Conservation (phyloP, 495 filamentous ascomycete species). For the Neohortaea acidophila region DNA sequence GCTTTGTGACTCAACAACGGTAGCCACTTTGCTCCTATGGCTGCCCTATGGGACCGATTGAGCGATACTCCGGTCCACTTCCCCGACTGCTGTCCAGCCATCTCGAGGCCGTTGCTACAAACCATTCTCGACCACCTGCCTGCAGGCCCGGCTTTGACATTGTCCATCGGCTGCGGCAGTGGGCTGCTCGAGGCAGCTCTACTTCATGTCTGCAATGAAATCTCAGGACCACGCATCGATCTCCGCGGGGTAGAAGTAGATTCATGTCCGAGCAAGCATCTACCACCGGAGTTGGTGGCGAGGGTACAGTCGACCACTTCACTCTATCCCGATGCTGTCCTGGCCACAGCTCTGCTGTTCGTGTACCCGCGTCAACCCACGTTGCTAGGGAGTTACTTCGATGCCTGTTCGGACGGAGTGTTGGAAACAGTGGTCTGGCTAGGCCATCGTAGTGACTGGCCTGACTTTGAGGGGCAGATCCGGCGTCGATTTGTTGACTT, state of each 20-base stretch:
- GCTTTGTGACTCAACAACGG: constrained; percentile 11
- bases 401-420: constrained; percentile 17
- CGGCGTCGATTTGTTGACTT: not conserved
- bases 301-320: constrained; percentile 33
- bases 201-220: constrained; percentile 8
- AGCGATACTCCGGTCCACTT: constrained; percentile 15
- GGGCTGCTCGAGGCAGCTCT: constrained; percentile 40
- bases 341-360: constrained; percentile 37
- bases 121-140: constrained; percentile 30
- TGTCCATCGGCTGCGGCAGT: constrained; percentile 41
- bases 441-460: constrained; percentile 36
- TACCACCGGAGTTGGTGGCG: constrained; percentile 30
- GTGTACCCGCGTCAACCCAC: constrained; percentile 39
- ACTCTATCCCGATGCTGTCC: constrained; percentile 20
- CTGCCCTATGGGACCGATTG: not conserved
- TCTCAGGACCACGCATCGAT: constrained; percentile 13
- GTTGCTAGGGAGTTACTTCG: constrained; percentile 33
- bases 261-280: constrained; percentile 32
- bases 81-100: constrained; percentile 34
- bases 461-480: constrained; percentile 23
- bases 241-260: constrained; percentile 36
- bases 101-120: constrained; percentile 32
- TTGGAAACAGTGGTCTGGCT: constrained; percentile 35
- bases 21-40: not conserved
- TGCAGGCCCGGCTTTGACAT: constrained; percentile 24